Evolutionary conservation across 306 rosid genomes (phyloP).

Genomic region (Fragaria vesca): DNA sequence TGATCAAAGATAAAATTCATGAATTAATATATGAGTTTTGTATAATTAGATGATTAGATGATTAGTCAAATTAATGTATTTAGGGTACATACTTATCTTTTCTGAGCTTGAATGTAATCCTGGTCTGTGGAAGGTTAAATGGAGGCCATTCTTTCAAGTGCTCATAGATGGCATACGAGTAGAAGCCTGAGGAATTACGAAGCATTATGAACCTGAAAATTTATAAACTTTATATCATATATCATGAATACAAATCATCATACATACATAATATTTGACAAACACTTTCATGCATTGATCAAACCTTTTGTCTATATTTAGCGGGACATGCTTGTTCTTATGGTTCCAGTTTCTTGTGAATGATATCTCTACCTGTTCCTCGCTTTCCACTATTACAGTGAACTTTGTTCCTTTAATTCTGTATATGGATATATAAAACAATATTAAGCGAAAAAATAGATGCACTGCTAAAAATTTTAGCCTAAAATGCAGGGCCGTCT

Average conservation of each 20-base stretch:
- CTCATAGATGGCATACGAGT: conserved; percentile 82
- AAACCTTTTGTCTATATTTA: conserved; percentile 79
- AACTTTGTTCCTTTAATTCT: conserved; percentile 67
- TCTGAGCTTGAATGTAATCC: conserved; percentile 83
- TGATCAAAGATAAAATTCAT: neutral
- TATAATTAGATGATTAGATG: too few species aligned
- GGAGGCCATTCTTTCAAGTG: conserved; percentile 85
- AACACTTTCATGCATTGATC: neutral
- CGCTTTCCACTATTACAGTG: conserved; percentile 59
- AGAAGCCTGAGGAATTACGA: conserved; percentile 75
- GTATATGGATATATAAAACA: conserved; percentile 2
- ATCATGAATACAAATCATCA: neutral
- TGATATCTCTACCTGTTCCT: conserved; percentile 85
- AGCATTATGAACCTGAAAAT: conserved; percentile 75
- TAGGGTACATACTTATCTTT: conserved; percentile 53
- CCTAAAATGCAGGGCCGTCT: neutral
- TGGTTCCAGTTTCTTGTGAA: conserved; percentile 74
- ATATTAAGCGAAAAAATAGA: neutral
- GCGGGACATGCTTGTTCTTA: conserved; percentile 62
- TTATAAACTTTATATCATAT: neutral
- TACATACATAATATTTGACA: neutral
- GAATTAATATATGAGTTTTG: too few species aligned
- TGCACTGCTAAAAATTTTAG: neutral
- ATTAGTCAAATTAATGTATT: neutral
- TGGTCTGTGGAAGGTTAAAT: conserved; percentile 79